Evolutionary conservation across 1,284 basidiomycete genomes (phyloP), one percentile per base, ranked within the genome.

Genomic region (Gastroboletus turbinatus): DNA sequence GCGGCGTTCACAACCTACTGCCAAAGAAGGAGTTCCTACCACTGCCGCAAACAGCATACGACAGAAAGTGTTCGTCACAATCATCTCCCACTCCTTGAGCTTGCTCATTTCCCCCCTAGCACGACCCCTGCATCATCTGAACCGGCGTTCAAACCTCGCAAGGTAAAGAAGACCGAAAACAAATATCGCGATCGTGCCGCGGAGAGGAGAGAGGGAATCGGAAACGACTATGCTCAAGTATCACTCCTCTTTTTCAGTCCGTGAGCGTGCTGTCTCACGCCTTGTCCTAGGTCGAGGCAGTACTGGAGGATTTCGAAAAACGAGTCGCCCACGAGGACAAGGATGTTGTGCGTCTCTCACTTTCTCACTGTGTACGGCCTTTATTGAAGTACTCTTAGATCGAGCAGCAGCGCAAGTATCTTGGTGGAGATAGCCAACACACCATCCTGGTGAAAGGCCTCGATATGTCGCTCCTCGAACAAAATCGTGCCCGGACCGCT

Each of bases 381-480:
- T 53, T 55, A 50, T 43, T 46, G 19, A 60, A 36, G 17, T 21
- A 27, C 33, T 40, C 55, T n/a, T 55, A 92, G 85, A 75, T 94
- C 17, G 90, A 93, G 52, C 81, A 85, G 55, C 84, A 92, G 68
- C 82, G 93, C 44, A 79, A 79, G 45, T 94, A 92, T 70, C 82
- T 96, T 2, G 94, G 94, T n/a, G 93, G 93, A 35, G 93, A 96
- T 70, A 83, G 85, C 42, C 82, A 87, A 52, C 92, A 96, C 69
- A 87, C 90, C 4, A 83, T 95, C 46, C 82, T 95, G 5, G 92
- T 95, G 40, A 96, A 94, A 65, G 92, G 94, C n/a, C 84, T 97
- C 33, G 94, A 97, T 67, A 83, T 88, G 67, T 87, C 92, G 0
- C 80, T 96, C 4, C 77, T 97, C 9, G 90, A 94, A 63, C 88